Evolutionary conservation across 305 asterid species (phyloP).

Genomic region (Fraxinus latifolia): DNA sequence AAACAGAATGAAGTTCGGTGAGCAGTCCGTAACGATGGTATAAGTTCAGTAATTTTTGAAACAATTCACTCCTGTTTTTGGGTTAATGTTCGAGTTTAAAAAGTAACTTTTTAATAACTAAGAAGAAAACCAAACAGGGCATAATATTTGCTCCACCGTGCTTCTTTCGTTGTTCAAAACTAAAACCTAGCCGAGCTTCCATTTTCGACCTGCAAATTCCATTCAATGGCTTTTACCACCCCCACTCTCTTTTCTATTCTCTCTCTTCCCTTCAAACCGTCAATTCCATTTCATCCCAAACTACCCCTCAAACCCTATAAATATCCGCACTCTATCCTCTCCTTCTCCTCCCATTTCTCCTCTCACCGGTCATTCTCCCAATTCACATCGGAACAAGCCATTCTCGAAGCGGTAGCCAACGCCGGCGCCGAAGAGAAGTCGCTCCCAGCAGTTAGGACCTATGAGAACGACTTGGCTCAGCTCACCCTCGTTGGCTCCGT

Average conservation of each 20-base stretch:
- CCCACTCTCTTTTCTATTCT: constrained; percentile 24
- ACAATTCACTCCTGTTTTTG: too few relatives aligned
- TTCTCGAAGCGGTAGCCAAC: constrained; percentile 50
- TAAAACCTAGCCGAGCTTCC: constrained; percentile 31
- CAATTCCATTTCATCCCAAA: constrained; percentile 18
- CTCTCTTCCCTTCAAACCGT: constrained; percentile 21
- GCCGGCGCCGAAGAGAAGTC: constrained; percentile 31
- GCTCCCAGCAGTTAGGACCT: constrained; percentile 64
- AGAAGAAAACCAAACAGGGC: neutral
- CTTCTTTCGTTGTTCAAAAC: neutral
- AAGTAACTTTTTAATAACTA: neutral
- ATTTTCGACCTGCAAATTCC: constrained; percentile 17
- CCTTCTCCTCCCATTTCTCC: constrained; percentile 31
- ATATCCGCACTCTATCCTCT: constrained; percentile 13
- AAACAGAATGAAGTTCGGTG: too few relatives aligned
- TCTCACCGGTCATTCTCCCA: constrained; percentile 34
- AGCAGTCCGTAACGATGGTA: too few relatives aligned
- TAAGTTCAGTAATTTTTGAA: too few relatives aligned
- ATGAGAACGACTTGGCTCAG: constrained; percentile 66
- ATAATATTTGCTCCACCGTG: neutral
- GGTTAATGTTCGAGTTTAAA: too few relatives aligned
- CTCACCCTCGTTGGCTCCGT: constrained; percentile 72
- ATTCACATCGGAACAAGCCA: constrained; percentile 42
- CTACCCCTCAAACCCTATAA: constrained; percentile 20
- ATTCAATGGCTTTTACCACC: constrained; percentile 50